Base-by-base conservation (phyloP, 352 stramenopile genomes). In the Phytophthora niederhauseri region DNA sequence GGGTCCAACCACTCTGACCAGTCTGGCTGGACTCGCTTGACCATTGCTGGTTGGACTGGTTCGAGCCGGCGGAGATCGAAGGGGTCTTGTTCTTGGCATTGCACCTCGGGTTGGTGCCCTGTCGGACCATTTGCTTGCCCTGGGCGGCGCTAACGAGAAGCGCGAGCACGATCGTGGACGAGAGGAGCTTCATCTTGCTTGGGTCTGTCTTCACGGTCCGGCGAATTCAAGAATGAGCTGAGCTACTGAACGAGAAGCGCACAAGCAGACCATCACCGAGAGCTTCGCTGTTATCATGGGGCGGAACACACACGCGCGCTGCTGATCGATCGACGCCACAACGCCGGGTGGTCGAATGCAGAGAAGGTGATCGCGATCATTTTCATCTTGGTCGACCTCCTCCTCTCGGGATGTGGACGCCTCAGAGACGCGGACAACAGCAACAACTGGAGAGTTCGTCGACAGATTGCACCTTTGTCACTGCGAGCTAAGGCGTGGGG, bases 171-270 rank as follows among this genome's bases (percentile, higher is more conserved):
- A 72, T 54, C 31, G 52, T 56, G 59, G 58, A 54, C 30, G 65
- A 59, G 31, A 72, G 51, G 43, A 72, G 49, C 53, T 72, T 68
- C 65, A 72, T 72, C 43, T 63, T 45, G 17, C 31, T 72, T 58
- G 28, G 28, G 28, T 31, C 28, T 31, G 28, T 31, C 46, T 26
- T 67, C 31, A 48, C 26, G 48, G 34, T 28, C 12, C 43, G 52
- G 24, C 24, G 20, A 60, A 64, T 64, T 55, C 31, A 64, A 60
- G 52, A 68, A 64, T 72, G 58, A 66, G 19, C 9, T 46, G 36
- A 43, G 36, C 36, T 43, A 8, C 34, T 30, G 28, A 8, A 31
- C 28, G 28, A 31, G 28, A 8, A 8, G 28, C 28, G 11, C 36
- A 19, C 50, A 36, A 26, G 11, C 54, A 15, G 20, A 50, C 43